These are phyloP conservation scores for Globisporangium nagaii DNA, from an alignment of 352 stramenopile species.

Conservation along the genomic window DNA sequence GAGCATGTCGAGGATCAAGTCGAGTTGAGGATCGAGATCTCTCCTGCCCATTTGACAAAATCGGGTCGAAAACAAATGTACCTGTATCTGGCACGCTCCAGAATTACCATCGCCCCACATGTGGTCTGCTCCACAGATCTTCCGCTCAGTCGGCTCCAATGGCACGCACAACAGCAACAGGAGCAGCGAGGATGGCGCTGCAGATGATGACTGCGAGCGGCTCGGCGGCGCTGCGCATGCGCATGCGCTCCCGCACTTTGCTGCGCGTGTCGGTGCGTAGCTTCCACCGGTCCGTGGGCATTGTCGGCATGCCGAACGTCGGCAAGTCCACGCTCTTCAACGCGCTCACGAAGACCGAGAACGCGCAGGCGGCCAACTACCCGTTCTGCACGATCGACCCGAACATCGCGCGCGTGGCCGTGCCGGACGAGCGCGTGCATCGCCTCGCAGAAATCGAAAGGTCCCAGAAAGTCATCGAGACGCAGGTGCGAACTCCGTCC, in stretches of 20 bases:
- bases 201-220: background rate
- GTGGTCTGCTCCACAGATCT: too few relatives aligned
- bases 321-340: slow-evolving; percentile 90
- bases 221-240: slow-evolving; percentile 12
- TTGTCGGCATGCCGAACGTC: slow-evolving; percentile 88
- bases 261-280: slow-evolving; percentile 12
- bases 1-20: too few relatives aligned
- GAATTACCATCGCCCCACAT: too few relatives aligned
- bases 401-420: slow-evolving; percentile 73
- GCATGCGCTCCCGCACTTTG: background rate
- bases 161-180: background rate
- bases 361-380: slow-evolving; percentile 84
- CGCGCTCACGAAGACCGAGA: slow-evolving; percentile 78
- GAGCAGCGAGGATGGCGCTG: background rate
- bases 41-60: too few relatives aligned
- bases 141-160: too few relatives aligned
- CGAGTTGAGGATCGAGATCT: too few relatives aligned
- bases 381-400: slow-evolving; percentile 89
- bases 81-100: too few relatives aligned
- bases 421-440: slow-evolving; percentile 61
- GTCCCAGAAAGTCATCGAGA: slow-evolving; percentile 70
- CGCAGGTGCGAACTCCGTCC: slow-evolving; percentile 25
- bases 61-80: too few relatives aligned
- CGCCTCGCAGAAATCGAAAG: slow-evolving; percentile 64
- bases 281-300: slow-evolving; percentile 82